Conservation (phyloP, 345 rosid species). For the Ailanthus altissimus region DNA sequence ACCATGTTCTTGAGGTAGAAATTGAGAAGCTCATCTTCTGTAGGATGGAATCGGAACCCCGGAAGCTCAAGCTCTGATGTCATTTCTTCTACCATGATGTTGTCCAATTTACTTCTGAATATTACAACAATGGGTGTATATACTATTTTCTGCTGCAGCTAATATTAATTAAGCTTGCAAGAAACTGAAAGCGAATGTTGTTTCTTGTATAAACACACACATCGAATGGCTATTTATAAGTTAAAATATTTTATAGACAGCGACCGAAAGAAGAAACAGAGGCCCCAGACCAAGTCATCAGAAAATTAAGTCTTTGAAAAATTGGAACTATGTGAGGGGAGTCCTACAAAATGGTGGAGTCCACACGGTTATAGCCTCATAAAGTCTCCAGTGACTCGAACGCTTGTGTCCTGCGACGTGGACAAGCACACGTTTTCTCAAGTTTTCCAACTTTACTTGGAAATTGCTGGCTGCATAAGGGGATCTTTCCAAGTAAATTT, state of each 20-base stretch:
- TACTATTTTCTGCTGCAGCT: background rate
- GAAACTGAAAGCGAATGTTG: background rate
- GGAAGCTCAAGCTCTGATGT: slow-evolving; percentile 60
- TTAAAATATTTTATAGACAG: background rate
- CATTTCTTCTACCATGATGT: slow-evolving; percentile 21
- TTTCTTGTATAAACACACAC: background rate
- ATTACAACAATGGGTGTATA: too few relatives aligned
- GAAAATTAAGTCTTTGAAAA: background rate
- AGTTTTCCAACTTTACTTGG: slow-evolving; percentile 40
- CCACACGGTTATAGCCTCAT: slow-evolving; percentile 45
- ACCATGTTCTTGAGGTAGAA: slow-evolving; percentile 80
- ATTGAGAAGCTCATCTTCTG: slow-evolving; percentile 86
- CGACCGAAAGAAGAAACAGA: background rate
- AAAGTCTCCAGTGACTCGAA: slow-evolving; percentile 24
- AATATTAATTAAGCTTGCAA: background rate
- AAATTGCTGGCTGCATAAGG: slow-evolving; percentile 19
- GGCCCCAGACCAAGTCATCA: slow-evolving; percentile 20
- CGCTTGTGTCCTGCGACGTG: background rate
- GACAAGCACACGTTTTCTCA: slow-evolving; percentile 24
- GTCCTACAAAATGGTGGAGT: slow-evolving; percentile 26
- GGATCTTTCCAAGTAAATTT: slow-evolving; percentile 16
- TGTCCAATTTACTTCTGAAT: background rate
- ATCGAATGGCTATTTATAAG: slow-evolving; percentile 23
- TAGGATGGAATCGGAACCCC: slow-evolving; percentile 93
- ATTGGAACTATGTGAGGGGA: background rate